Conservation (phyloP, 176 grass and related monocot species). For the Carex kokanica region DNA sequence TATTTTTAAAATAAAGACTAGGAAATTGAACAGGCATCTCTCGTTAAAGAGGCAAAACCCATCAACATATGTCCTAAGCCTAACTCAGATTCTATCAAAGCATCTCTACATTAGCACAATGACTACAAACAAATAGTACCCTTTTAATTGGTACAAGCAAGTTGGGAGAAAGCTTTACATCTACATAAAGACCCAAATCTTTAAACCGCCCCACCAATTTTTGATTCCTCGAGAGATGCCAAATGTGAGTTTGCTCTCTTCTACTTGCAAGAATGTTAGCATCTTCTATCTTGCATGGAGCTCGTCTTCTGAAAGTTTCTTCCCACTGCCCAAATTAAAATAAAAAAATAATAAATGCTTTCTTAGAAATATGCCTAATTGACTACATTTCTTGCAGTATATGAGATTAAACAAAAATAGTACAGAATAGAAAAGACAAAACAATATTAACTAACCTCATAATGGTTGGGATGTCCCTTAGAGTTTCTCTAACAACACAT, state of each 20-base stretch:
- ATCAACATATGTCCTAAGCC: too few relatives aligned
- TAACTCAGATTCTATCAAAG: neutral
- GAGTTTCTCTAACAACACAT: neutral
- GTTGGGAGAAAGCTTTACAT: neutral
- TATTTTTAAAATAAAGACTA: too few relatives aligned
- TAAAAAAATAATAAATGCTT: neutral
- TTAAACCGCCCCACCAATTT: neutral
- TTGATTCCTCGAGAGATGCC: too few relatives aligned
- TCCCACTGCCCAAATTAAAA: neutral
- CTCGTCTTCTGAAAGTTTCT: neutral
- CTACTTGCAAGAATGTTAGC: neutral
- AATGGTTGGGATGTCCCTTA: neutral
- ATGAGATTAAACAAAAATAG: neutral
- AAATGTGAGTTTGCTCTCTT: neutral
- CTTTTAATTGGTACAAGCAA: neutral
- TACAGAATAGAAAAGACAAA: neutral
- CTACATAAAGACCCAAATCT: neutral
- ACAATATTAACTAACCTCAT: neutral
- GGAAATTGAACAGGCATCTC: too few relatives aligned
- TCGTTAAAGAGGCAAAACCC: too few relatives aligned
- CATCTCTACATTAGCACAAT: neutral
- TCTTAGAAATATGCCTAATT: neutral
- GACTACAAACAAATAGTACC: neutral
- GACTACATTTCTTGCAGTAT: neutral
- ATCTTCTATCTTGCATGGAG: neutral